These are phyloP conservation scores for Cordyceps fumosorosea DNA, from an alignment of 2,329 filamentous ascomycete species.

Conservation along the genomic window DNA sequence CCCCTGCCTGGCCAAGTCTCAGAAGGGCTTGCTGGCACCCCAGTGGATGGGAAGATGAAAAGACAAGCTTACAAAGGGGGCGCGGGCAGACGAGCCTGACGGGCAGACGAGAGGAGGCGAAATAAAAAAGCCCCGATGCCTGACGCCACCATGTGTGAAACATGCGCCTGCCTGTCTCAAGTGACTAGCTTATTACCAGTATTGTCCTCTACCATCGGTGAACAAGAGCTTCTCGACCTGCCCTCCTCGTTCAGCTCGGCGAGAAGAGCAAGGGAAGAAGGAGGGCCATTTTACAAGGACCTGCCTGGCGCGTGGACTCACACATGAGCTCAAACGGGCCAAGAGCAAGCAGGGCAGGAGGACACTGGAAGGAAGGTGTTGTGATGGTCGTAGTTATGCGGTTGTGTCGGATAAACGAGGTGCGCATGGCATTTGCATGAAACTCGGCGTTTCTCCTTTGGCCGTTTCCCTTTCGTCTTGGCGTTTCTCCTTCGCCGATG, in stretches of 20 bases:
- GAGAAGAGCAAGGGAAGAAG: neutral
- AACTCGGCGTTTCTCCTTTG: neutral
- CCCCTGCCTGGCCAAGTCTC: no score
- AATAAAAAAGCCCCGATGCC: neutral
- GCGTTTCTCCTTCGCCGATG: neutral
- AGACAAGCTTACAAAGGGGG: no score
- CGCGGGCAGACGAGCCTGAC: neutral
- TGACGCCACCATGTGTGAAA: constrained; percentile 7
- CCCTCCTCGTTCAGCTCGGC: neutral
- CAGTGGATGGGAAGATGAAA: no score
- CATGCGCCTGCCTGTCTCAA: neutral
- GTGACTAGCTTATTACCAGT: no score
- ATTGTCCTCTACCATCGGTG: neutral
- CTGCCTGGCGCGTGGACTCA: neutral
- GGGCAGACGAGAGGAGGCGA: neutral
- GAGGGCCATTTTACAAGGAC: neutral
- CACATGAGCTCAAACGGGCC: neutral
- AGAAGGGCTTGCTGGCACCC: no score
- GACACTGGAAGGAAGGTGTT: neutral
- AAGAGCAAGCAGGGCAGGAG: neutral
- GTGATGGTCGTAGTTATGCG: neutral
- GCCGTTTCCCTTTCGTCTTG: neutral
- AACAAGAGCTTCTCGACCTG: neutral
- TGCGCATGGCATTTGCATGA: neutral
- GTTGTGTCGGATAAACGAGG: neutral